Base-by-base conservation (phyloP, 1,139 yeast genomes). In the Yamadazyma sp. region DNA sequence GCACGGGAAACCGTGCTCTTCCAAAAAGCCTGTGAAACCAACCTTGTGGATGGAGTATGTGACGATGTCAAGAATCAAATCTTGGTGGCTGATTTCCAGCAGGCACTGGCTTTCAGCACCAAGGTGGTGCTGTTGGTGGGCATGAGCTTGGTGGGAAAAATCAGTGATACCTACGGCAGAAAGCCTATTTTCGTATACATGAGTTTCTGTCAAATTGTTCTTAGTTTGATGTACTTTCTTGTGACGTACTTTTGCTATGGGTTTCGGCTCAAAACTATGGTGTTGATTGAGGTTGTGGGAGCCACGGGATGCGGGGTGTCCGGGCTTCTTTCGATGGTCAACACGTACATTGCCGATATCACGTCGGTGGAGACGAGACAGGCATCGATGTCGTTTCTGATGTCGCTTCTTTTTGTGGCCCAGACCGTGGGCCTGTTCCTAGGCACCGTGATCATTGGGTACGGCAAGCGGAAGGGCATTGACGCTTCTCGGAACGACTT, bases 131-230 rank as follows among this genome's bases (percentile, higher is more conserved):
- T 58, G 43, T 55, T 70, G 33, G 37, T 67, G 3, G 69, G 69
- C 2, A 56, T 68, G 44, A 68, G 70, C 2, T 64, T 71, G 42
- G 50, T 78, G 11, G 85, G 86, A 0, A 70, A 74, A n/a, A 46
- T 76, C 18, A 76, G 86, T 9, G 90, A 84, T 55, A 59, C 69
- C 24, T 62, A 70, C 40, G 92, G 92, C 1, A 62, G 90, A 33
- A 73, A 68, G 41, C 65, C 48, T 1, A 56, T 76, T 16, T 41
- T 79, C 13, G 43, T 72, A 6, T 37, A 57, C 2, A 32, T 62
- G 10, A 57, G 64, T 1, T 2, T 15, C 5, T 18, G 26, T n/a
- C 4, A 18, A 6, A 26, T 32, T 6, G 20, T 33, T 2, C 10
- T n/a, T 10, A n/a, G 27, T 5, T 10, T 29, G 10, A 7, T 39